Evolutionary conservation across 371 early-diverging fungal genomes (phyloP), one percentile per base, ranked within the genome.

Genomic region (Rhizomucor pusillus): DNA sequence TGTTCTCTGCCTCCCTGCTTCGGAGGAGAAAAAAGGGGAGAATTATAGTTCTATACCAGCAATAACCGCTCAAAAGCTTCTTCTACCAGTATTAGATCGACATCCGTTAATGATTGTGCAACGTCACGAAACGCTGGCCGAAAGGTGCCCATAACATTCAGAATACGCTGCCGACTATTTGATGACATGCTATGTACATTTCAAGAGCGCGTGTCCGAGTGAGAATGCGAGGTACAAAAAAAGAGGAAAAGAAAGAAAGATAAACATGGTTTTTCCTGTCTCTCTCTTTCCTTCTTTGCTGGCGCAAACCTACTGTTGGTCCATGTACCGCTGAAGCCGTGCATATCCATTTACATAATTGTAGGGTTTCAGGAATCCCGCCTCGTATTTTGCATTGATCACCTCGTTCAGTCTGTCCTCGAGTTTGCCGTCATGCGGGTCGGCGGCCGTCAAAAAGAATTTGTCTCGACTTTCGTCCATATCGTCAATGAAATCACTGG

Each of bases 291-390:
- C 25, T 9, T 36, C n/a, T n/a, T n/a, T n/a, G 47, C n/a, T n/a
- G n/a, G n/a, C n/a, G n/a, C n/a, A n/a, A n/a, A n/a, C 79, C 67
- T 77, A 85, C 88, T 91, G 79, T 43, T 76, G 77, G 54, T 97
- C 95, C 93, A 97, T 93, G 69, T 91, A 94, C 45, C 75, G 73
- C 57, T 92, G 93, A 47, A 97, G 74, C 22, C 92, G 77, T n/a
- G 91, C 80, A 72, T 97, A 97, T 1, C 91, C 90, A 65, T 82
- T 89, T 54, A 92, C 91, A 73, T 95, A 94, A 70, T 95, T 93
- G 80, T 92, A 94, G 1, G 97, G 97, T 57, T 90, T 92, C 25
- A 97, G 74, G 52, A 93, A 81, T 0, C 97, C 97, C 3, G 95
- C 95, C 50, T 94, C 92, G 58, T 89, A 93, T 69, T 97, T 97